Conservation (phyloP, 176 grass and related monocot genomes). For the Triticum monococcum region DNA sequence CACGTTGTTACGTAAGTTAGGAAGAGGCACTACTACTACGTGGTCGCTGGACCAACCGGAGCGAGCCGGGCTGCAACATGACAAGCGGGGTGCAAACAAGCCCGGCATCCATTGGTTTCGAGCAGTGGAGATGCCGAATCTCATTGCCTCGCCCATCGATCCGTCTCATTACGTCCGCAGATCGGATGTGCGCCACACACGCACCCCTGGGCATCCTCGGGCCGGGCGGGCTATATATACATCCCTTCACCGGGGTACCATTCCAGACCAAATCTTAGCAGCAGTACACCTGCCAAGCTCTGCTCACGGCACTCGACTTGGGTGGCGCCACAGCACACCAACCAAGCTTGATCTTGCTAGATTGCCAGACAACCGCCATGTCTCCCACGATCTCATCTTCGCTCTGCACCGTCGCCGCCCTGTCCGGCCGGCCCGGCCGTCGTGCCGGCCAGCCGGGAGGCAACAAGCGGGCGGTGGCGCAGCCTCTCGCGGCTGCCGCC, state of each 20-base stretch:
- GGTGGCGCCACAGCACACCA: neutral
- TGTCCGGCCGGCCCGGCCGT: slow-evolving; percentile 37
- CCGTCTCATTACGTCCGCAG: neutral
- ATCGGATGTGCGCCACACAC: neutral
- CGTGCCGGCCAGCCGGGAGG: slow-evolving; percentile 1
- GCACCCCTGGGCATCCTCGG: no score
- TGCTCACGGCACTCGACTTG: neutral
- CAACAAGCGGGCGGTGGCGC: slow-evolving; percentile 40
- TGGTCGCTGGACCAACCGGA: slow-evolving; percentile 2
- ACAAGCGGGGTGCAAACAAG: slow-evolving; percentile 32
- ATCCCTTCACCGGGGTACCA: slow-evolving; percentile 1
- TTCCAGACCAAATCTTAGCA: slow-evolving; percentile 21
- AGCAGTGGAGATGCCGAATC: slow-evolving; percentile 28
- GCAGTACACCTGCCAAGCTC: neutral
- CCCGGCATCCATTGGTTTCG: neutral
- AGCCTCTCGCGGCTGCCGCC: slow-evolving; percentile 29
- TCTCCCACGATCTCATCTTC: slow-evolving; percentile 27
- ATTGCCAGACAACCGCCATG: slow-evolving; percentile 12
- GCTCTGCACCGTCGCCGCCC: slow-evolving; percentile 8
- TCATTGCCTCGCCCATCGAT: neutral
- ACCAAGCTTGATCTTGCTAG: neutral
- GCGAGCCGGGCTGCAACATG: slow-evolving; percentile 22
- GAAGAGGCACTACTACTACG: neutral
- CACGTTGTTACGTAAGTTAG: neutral
- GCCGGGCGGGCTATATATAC: slow-evolving; percentile 40